Conservation (phyloP, 2,329 filamentous ascomycete genomes). For the Coniochaeta sp. region DNA sequence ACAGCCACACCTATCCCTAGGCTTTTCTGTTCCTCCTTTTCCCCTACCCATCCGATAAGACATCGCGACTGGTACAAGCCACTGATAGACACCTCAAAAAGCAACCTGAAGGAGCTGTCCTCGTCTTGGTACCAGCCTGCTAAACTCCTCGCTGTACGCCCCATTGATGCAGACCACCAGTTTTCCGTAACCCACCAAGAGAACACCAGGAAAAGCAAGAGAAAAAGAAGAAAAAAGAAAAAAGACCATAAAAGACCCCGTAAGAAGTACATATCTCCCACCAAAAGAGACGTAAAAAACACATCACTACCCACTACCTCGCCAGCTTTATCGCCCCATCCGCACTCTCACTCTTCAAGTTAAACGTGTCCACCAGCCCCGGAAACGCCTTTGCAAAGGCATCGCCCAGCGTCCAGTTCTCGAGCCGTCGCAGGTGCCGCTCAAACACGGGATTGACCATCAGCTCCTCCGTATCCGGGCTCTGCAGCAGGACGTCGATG, state of each 20-base stretch:
- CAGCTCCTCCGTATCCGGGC: slow-evolving; percentile 53
- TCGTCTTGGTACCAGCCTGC: background rate
- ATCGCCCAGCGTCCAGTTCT: slow-evolving; percentile 76
- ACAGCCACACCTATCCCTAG: no score
- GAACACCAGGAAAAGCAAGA: no score
- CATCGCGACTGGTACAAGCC: no score
- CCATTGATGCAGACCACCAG: background rate
- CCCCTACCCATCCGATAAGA: no score
- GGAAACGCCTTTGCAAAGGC: slow-evolving; percentile 62
- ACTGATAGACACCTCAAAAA: background rate
- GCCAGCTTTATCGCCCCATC: slow-evolving; percentile 1
- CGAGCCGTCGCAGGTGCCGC: slow-evolving; percentile 62
- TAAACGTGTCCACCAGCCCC: slow-evolving; percentile 35
- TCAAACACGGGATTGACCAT: slow-evolving; percentile 85
- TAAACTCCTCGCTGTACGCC: background rate
- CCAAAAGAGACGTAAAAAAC: background rate
- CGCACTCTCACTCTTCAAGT: slow-evolving; percentile 18
- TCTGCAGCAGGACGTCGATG: slow-evolving; percentile 58
- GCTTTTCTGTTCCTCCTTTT: no score
- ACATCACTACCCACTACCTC: background rate
- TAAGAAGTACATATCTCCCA: background rate
- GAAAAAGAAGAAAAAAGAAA: background rate
- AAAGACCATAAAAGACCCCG: background rate
- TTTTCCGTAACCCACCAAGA: background rate
- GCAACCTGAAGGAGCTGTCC: background rate